A percentile compares a stretch with the other conserved stretches of the same genome.
These are phyloP conservation scores for Acacia confusa DNA, from an alignment of 306 rosid species.

Conservation along the genomic window DNA sequence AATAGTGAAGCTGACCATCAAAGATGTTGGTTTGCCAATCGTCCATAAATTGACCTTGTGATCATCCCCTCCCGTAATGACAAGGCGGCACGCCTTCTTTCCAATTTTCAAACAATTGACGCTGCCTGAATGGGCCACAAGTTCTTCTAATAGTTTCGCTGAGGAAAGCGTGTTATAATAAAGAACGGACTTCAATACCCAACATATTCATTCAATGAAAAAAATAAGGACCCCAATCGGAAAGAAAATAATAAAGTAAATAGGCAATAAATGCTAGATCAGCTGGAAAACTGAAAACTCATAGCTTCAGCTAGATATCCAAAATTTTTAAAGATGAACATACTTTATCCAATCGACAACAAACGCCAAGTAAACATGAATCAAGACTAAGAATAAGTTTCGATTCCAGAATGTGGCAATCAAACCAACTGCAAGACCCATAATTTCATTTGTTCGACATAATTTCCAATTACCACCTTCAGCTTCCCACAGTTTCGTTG, in stretches of 20 bases:
- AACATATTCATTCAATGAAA: not conserved
- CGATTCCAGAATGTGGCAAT: constrained; percentile 6
- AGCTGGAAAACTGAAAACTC: not conserved
- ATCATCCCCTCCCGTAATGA: constrained; percentile 92
- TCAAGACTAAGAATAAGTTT: not conserved
- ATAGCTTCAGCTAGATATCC: not conserved
- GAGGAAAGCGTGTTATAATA: constrained; percentile 41
- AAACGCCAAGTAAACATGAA: not conserved
- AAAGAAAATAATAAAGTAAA: not conserved
- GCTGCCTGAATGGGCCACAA: constrained; percentile 80
- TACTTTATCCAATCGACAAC: not conserved
- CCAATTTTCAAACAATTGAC: constrained; percentile 89
- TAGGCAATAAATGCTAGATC: not conserved
- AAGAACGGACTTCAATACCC: not conserved
- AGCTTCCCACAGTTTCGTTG: not conserved
- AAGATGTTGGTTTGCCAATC: constrained; percentile 79
- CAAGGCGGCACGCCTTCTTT: constrained; percentile 75
- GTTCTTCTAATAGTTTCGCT: constrained; percentile 72
- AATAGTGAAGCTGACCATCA: constrained; percentile 58
- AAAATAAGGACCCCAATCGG: not conserved
- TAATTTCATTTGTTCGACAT: not conserved
- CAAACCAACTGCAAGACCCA: not conserved
- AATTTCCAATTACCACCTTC: not conserved
- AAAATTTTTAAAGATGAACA: not conserved
- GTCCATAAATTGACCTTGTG: constrained; percentile 87